Evolutionary conservation across 2,329 filamentous ascomycete genomes (phyloP).

Genomic region (Acephala macrosclerotiorum): DNA sequence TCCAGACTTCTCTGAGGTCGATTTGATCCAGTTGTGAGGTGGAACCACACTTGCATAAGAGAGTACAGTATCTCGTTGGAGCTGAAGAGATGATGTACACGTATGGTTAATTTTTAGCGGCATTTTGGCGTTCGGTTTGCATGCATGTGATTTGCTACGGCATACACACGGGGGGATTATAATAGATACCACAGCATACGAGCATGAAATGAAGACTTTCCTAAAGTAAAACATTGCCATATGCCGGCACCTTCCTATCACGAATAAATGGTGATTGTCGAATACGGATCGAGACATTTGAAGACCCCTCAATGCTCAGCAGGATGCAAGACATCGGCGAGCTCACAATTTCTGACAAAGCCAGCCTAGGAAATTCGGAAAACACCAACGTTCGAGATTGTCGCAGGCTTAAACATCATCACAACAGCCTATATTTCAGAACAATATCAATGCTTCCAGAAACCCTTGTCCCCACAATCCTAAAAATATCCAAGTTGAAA

Average conservation of each 20-base stretch:
- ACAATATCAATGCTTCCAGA: no score
- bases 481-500: neutral
- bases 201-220: slow-evolving; percentile 5
- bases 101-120: slow-evolving; percentile 24
- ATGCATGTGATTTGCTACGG: slow-evolving; percentile 18
- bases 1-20: slow-evolving; percentile 88
- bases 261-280: no score
- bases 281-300: neutral
- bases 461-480: neutral
- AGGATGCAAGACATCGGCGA: neutral
- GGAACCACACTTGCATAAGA: neutral
- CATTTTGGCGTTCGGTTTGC: slow-evolving; percentile 18
- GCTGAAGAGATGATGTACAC: neutral
- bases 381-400: neutral
- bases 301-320: neutral
- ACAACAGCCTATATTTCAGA: no score
- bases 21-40: slow-evolving; percentile 78
- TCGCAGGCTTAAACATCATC: neutral
- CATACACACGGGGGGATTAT: slow-evolving; percentile 9
- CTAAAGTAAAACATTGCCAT: no score
- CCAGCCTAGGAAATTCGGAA: neutral
- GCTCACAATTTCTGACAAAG: neutral
- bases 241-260: no score
- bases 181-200: slow-evolving; percentile 1
- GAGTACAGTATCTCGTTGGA: neutral